These are phyloP conservation scores for Knoxdaviesia proteae DNA, from an alignment of 2,329 filamentous ascomycete genomes.

Conservation along the genomic window DNA sequence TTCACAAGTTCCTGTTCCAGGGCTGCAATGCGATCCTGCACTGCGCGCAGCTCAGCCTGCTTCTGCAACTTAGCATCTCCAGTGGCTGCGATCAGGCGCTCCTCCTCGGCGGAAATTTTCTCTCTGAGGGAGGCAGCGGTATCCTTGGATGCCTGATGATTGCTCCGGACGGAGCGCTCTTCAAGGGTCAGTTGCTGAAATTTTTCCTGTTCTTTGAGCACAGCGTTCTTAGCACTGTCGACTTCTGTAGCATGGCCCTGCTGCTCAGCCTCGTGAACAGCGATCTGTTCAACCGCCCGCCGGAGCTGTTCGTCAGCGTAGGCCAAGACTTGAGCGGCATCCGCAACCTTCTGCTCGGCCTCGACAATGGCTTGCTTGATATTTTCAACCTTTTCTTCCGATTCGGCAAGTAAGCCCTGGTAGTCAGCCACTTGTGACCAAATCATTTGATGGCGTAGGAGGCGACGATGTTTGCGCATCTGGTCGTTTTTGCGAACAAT, in stretches of 20 bases:
- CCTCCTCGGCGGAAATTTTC: conserved; percentile 33
- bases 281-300: too few relatives aligned
- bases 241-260: not conserved
- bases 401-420: conserved; percentile 25
- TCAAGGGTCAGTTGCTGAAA: conserved; percentile 35
- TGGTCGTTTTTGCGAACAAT: conserved; percentile 44
- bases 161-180: conserved; percentile 42
- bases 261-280: not conserved
- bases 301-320: conserved; percentile 10
- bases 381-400: conserved; percentile 11
- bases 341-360: conserved; percentile 11
- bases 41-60: conserved; percentile 26
- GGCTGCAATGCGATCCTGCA: conserved; percentile 6
- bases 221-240: conserved; percentile 16
- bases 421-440: conserved; percentile 73
- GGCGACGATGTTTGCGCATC: conserved; percentile 37
- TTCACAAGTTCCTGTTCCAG: conserved; percentile 5
- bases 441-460: conserved; percentile 46
- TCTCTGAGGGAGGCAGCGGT: conserved; percentile 22
- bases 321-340: conserved; percentile 9
- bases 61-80: conserved; percentile 48
- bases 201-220: conserved; percentile 27
- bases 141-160: conserved; percentile 30
- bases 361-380: conserved; percentile 3
- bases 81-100: conserved; percentile 43